phyloP scores from a whole-genome alignment of 352 stramenopile species.

The Pythium phragmiticola region DNA sequence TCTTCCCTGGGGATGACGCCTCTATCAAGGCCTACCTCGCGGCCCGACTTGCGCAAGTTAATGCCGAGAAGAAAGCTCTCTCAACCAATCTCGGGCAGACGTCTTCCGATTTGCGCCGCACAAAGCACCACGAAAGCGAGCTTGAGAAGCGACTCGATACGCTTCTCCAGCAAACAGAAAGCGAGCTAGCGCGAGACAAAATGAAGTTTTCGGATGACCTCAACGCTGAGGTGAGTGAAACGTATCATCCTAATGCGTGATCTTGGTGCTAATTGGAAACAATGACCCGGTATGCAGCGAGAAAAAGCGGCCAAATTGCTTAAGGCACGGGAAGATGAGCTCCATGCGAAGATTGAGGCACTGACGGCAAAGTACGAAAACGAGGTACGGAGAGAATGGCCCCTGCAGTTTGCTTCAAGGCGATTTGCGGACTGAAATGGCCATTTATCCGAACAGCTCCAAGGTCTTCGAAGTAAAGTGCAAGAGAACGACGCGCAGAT shows the following conservation, averaged over 20 bases:
- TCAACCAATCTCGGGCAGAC: conserved; percentile 45
- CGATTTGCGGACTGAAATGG: background rate
- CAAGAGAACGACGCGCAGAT: conserved; percentile 51
- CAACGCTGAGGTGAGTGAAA: conserved; percentile 38
- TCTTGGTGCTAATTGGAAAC: background rate
- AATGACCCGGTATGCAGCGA: conserved; percentile 26
- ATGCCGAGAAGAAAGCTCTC: conserved; percentile 43
- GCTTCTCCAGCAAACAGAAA: conserved; percentile 53
- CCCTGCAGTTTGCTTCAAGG: background rate
- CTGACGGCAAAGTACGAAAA: conserved; percentile 59
- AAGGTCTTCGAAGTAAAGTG: conserved; percentile 38
- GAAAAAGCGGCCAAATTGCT: conserved; percentile 41
- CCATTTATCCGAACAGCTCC: conserved; percentile 32
- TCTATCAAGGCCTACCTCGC: conserved; percentile 92
- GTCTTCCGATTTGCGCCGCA: conserved; percentile 38
- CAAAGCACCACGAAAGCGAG: conserved; percentile 39
- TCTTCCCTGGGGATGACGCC: conserved; percentile 84
- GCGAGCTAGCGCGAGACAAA: conserved; percentile 55
- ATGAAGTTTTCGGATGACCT: conserved; percentile 71
- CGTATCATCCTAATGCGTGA: background rate
- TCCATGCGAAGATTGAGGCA: conserved; percentile 65
- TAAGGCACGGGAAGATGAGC: conserved; percentile 61
- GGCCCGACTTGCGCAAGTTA: conserved; percentile 82
- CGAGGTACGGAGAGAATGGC: conserved; percentile 37
- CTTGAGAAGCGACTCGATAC: conserved; percentile 56